Evolutionary conservation across 108 stramenopile genomes (phyloP).

Genomic region (Cyclotella kingstonii): DNA sequence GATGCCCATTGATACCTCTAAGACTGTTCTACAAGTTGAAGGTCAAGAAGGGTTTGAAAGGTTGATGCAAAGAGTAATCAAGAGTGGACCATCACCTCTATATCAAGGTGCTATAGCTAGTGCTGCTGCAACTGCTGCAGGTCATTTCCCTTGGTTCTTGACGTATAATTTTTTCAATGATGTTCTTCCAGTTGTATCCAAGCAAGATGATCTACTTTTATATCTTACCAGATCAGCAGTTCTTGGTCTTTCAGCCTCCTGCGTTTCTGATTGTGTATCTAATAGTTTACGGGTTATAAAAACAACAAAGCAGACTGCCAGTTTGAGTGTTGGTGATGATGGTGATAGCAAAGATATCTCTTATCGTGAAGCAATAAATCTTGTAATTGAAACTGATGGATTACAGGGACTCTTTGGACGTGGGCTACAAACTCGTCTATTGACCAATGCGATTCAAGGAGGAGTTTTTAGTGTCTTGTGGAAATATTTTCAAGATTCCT

Average conservation of each 20-base stretch:
- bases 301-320: slow-evolving; percentile 81
- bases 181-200: slow-evolving; percentile 49
- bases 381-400: slow-evolving; percentile 77
- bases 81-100: slow-evolving; percentile 59
- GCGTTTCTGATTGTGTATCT: slow-evolving; percentile 68
- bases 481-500: slow-evolving; percentile 66
- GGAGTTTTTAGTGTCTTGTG: slow-evolving; percentile 81
- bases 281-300: slow-evolving; percentile 86
- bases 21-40: slow-evolving; percentile 94
- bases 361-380: slow-evolving; percentile 57
- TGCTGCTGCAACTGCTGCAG: slow-evolving; percentile 83
- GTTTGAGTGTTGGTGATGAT: slow-evolving; percentile 37
- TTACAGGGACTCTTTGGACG: slow-evolving; percentile 69
- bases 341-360: slow-evolving; percentile 52
- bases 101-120: slow-evolving; percentile 84
- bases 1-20: slow-evolving; percentile 94
- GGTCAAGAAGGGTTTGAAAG: slow-evolving; percentile 57
- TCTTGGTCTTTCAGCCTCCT: slow-evolving; percentile 66
- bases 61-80: slow-evolving; percentile 39
- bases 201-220: slow-evolving; percentile 65
- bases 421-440: slow-evolving; percentile 77
- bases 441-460: slow-evolving; percentile 84
- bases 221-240: slow-evolving; percentile 68
- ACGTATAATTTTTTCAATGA: slow-evolving; percentile 80
- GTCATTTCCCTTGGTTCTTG: slow-evolving; percentile 67